Evolutionary conservation across 1,284 basidiomycete genomes (phyloP).

Genomic region (Cutaneotrichosporon sp.): DNA sequence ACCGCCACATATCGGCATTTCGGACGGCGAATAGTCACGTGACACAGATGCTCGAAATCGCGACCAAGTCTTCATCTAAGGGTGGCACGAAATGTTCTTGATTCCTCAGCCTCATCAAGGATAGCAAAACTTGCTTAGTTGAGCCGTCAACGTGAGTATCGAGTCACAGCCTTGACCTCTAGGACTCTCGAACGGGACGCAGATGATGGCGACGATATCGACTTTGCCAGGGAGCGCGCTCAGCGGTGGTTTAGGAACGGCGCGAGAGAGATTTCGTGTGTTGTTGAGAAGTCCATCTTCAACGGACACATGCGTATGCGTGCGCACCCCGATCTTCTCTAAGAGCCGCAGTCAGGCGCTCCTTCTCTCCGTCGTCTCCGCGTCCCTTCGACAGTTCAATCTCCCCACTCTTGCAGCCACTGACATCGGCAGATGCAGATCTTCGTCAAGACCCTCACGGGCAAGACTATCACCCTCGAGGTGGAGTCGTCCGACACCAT

Average conservation of each 20-base stretch:
- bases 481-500: constrained; percentile 88
- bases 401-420: background rate
- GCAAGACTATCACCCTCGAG: constrained; percentile 93
- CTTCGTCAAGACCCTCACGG: constrained; percentile 64
- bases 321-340: no score
- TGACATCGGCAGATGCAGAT: constrained; percentile 9
- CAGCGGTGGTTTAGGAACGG: background rate
- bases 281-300: no score
- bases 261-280: background rate
- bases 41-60: no score
- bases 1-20: no score
- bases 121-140: constrained; percentile 3
- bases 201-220: no score
- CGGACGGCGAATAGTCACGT: no score
- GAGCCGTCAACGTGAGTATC: constrained; percentile 1
- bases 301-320: no score
- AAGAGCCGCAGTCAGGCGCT: no score
- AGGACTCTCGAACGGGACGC: no score
- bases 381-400: background rate
- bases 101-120: constrained; percentile 3
- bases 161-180: no score
- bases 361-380: background rate
- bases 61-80: no score
- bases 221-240: no score
- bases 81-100: background rate